Percentiles rank a stretch among this genome's conserved stretches.
phyloP scores from a whole-genome alignment of 768 basidiomycete species.

The Suillus cothurnatus region DNA sequence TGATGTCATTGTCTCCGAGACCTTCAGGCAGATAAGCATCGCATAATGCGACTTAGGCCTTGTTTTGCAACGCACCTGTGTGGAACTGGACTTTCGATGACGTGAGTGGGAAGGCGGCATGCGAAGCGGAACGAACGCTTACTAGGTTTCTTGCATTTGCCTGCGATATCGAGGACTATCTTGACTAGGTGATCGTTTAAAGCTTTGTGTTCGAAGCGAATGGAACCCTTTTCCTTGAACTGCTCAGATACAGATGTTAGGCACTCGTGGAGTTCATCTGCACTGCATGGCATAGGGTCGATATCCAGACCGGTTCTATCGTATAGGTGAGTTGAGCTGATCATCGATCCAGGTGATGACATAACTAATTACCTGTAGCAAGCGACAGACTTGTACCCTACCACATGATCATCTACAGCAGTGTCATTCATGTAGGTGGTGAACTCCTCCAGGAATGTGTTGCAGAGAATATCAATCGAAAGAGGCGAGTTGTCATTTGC shows the following conservation, averaged over 20 bases:
- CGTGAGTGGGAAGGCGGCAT: background rate
- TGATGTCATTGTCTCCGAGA: conserved; percentile 74
- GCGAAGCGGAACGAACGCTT: conserved; percentile 15
- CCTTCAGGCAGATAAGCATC: conserved; percentile 27
- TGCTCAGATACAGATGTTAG: conserved; percentile 35
- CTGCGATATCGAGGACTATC: conserved; percentile 54
- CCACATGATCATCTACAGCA: conserved; percentile 53
- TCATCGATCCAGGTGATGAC: background rate
- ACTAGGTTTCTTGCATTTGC: conserved; percentile 62
- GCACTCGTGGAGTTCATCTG: conserved; percentile 31
- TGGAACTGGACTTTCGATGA: conserved; percentile 72
- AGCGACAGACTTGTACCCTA: conserved; percentile 72
- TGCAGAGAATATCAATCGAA: conserved; percentile 15
- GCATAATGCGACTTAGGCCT: too few relatives aligned
- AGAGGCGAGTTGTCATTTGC: conserved; percentile 11
- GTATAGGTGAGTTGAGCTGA: background rate
- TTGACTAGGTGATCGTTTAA: conserved; percentile 72
- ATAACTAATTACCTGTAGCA: conserved; percentile 52
- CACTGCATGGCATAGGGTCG: conserved; percentile 25
- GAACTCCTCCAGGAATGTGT: conserved; percentile 39
- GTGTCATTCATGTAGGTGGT: conserved; percentile 35
- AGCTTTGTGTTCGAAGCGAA: conserved; percentile 61
- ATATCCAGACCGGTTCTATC: conserved; percentile 67
- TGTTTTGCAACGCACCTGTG: conserved; percentile 42
- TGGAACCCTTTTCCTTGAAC: conserved; percentile 37